Evolutionary conservation across 116 monocot genomes (phyloP).

Genomic region (Phalaenopsis hybrid): DNA sequence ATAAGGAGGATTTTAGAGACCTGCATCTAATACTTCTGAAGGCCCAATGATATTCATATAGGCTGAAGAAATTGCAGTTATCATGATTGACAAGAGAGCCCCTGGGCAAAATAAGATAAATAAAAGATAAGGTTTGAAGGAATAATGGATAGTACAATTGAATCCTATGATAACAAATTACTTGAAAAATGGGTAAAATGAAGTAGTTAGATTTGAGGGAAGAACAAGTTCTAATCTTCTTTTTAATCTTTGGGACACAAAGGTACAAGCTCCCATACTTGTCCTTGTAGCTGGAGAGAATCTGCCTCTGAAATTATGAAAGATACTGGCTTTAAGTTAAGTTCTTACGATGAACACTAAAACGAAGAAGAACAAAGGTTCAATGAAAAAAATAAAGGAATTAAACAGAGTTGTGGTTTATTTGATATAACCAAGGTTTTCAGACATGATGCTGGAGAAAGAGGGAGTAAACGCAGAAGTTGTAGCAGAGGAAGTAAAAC

Average conservation of each 20-base stretch:
- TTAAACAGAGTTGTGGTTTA: too few species aligned
- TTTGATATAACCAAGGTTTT: too few species aligned
- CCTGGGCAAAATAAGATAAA: background rate
- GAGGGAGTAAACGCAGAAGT: too few species aligned
- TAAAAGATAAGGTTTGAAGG: background rate
- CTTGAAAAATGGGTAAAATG: background rate
- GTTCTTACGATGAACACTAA: background rate
- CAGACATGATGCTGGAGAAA: too few species aligned
- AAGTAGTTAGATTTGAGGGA: background rate
- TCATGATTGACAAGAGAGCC: background rate
- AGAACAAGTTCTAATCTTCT: background rate
- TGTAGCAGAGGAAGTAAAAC: too few species aligned
- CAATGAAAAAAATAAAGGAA: background rate
- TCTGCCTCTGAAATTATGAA: background rate
- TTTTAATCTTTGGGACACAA: background rate
- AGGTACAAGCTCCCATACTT: background rate
- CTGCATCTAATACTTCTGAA: background rate
- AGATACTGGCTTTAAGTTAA: background rate
- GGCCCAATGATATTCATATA: background rate
- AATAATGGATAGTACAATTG: constrained; percentile 3
- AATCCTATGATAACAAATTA: constrained; percentile 1
- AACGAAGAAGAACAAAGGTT: background rate
- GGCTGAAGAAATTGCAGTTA: background rate
- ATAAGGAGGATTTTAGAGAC: background rate
- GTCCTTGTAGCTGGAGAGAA: background rate